These are phyloP conservation scores for Acanthamoeba quina DNA, from an alignment of 208 protist genomes.

Conservation along the genomic window DNA sequence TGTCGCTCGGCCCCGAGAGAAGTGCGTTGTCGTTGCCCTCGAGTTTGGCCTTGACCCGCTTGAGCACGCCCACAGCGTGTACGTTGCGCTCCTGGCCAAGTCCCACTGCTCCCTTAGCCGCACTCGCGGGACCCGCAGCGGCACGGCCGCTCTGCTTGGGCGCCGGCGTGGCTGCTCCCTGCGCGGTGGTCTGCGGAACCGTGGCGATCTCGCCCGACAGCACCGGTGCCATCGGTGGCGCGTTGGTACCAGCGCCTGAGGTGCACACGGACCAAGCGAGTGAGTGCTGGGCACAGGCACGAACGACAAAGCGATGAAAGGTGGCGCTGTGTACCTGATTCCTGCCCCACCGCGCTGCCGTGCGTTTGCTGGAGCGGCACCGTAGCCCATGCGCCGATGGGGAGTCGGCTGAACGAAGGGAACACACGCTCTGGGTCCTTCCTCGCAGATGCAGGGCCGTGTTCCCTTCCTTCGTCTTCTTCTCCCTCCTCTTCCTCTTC, in stretches of 20 bases:
- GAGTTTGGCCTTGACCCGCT: slow-evolving; percentile 71
- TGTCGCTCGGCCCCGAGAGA: background rate
- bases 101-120: background rate
- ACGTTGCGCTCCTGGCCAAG: slow-evolving; percentile 48
- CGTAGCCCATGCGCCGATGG: background rate
- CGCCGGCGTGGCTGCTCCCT: background rate
- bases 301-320: no score
- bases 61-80: slow-evolving; percentile 59
- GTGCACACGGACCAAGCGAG: no score
- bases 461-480: background rate
- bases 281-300: no score
- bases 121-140: background rate
- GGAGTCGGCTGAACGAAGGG: background rate
- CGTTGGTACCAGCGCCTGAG: background rate
- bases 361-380: background rate
- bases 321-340: background rate
- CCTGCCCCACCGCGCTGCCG: background rate
- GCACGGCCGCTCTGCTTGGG: background rate
- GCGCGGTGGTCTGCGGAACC: background rate
- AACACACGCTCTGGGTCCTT: background rate
- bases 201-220: background rate
- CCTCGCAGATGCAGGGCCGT: background rate
- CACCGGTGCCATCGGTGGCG: background rate
- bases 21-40: slow-evolving; percentile 13
- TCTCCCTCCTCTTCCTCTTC: background rate